Evolutionary conservation across 805 yeast species (phyloP), one percentile per base, ranked within the genome.

Genomic region (Blastobotrys parvus): DNA sequence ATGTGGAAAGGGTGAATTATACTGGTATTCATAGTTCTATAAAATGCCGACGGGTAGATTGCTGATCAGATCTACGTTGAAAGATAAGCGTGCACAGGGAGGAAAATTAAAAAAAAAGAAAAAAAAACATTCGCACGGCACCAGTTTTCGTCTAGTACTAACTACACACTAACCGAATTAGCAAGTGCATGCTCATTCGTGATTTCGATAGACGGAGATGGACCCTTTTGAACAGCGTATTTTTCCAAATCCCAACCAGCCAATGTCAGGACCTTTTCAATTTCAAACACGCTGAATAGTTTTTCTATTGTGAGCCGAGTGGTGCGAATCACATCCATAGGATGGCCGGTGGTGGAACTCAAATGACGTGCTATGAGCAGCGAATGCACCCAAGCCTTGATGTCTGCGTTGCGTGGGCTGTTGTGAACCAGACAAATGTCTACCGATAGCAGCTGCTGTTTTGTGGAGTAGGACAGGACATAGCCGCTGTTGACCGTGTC

Each of bases 361-460:
- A 45, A 19, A 13, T 38, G 22, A 19, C 31, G 35, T 32, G 56
- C 59, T 8, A 58, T 38, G 16, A 52, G 39, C 25, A 57, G 49
- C 20, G 60, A 61, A 42, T 57, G 62, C 13, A 46, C 55, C 63
- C 63, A 59, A 4, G 59, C 60, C 16, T 50, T 47, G 21, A 55
- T 32, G 16, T 52, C 60, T 21, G 47, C 34, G 13, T 38, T 45
- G 21, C 11, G 11, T 32, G 23, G 30, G 19, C 38, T 38, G 10
- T 34, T 47, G 41, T 36, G 39, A 13, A 51, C 18, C 27, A 58
- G 44, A 35, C 56, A 51, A 4, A 56, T 55, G 32, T 45, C 45
- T 11, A 56, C 52, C 15, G 34, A 19, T 17, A 47, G 49, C 8
- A 31, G 41, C 39, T 45, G 38, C 35, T 48, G 33, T 39, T 41